Conservation (phyloP, 441 rosid species). For the Melastoma candidum region DNA sequence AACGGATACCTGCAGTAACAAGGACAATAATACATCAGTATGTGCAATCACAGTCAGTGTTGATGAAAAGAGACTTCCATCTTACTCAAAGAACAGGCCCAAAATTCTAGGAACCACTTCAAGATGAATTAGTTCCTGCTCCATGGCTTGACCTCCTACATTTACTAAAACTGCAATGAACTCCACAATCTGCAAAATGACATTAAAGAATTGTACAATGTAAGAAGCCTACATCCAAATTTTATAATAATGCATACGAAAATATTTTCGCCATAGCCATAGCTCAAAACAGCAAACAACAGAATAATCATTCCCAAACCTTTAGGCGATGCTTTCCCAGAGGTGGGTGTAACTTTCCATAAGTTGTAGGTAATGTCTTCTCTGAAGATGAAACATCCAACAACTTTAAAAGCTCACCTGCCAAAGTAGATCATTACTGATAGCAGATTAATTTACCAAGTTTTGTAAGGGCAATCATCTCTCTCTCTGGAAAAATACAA, state of each 20-base stretch:
- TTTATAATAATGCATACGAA: too few relatives aligned
- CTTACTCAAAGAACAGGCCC: slow-evolving; percentile 78
- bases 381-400: slow-evolving; percentile 63
- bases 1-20: slow-evolving; percentile 80
- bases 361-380: slow-evolving; percentile 57
- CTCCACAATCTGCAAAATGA: slow-evolving; percentile 67
- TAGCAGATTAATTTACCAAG: neutral
- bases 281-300: too few relatives aligned
- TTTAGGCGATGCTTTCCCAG: slow-evolving; percentile 93
- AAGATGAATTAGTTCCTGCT: slow-evolving; percentile 66
- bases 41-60: neutral
- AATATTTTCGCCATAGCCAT: too few relatives aligned
- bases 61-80: slow-evolving; percentile 11
- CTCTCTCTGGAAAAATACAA: too few relatives aligned
- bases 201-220: neutral
- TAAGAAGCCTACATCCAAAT: too few relatives aligned
- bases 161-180: slow-evolving; percentile 81
- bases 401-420: slow-evolving; percentile 79
- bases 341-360: slow-evolving; percentile 93
- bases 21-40: neutral
- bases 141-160: slow-evolving; percentile 77
- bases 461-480: too few relatives aligned
- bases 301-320: slow-evolving; percentile 28
- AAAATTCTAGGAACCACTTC: slow-evolving; percentile 63
- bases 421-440: slow-evolving; percentile 14